phyloP scores from a whole-genome alignment of 352 stramenopile species.

The Phytophthora cryptogea region DNA sequence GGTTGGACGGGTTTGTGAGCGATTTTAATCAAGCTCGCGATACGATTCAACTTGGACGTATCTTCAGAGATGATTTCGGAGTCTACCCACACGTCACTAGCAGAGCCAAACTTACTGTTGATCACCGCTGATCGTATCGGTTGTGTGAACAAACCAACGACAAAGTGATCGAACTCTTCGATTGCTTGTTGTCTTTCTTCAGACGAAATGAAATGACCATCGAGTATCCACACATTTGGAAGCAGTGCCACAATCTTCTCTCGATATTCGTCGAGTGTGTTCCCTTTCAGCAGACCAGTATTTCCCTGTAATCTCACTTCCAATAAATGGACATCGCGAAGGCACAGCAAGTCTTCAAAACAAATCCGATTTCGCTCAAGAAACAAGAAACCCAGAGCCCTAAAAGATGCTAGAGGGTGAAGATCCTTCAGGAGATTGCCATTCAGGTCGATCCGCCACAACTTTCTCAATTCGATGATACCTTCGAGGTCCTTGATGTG shows the following conservation, averaged over 20 bases:
- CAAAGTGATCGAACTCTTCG: slow-evolving; percentile 47
- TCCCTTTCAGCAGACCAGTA: slow-evolving; percentile 25
- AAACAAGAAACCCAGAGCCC: slow-evolving; percentile 56
- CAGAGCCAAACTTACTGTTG: slow-evolving; percentile 42
- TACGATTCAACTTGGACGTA: background rate
- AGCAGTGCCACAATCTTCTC: slow-evolving; percentile 55
- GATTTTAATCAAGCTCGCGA: slow-evolving; percentile 24
- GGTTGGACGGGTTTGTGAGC: slow-evolving; percentile 19
- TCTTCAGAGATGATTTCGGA: slow-evolving; percentile 5
- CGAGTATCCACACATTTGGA: slow-evolving; percentile 61
- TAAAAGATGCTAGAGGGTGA: slow-evolving; percentile 48
- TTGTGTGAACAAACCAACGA: slow-evolving; percentile 26
- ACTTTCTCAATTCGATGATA: slow-evolving; percentile 37
- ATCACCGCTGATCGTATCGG: background rate
- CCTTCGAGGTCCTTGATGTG: slow-evolving; percentile 48
- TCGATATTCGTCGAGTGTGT: slow-evolving; percentile 33
- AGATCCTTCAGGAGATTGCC: slow-evolving; percentile 49
- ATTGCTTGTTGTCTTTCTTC: slow-evolving; percentile 44
- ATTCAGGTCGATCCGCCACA: slow-evolving; percentile 64
- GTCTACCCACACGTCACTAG: slow-evolving; percentile 38
- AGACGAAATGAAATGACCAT: slow-evolving; percentile 59
- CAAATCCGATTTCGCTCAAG: slow-evolving; percentile 52
- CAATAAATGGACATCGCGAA: slow-evolving; percentile 63
- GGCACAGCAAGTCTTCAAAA: slow-evolving; percentile 57
- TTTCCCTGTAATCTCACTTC: slow-evolving; percentile 56